These are phyloP conservation scores for Coniferiporia sulphurascens DNA, from an alignment of 1,284 basidiomycete species.

Conservation along the genomic window DNA sequence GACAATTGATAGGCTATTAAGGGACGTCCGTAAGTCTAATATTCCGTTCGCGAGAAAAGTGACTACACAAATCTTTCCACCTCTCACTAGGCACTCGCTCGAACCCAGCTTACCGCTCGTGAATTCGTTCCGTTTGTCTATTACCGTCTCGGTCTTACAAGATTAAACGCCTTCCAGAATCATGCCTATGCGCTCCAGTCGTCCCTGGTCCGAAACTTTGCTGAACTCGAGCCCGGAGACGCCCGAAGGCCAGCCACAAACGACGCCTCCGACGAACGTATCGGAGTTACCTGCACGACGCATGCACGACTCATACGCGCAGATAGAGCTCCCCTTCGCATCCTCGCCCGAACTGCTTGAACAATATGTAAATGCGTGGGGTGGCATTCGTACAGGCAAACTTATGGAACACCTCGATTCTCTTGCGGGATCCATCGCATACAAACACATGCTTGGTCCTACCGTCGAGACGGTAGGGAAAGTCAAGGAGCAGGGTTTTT, in stretches of 20 bases:
- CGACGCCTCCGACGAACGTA: slow-evolving; percentile 20
- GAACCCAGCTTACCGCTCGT: slow-evolving; percentile 54
- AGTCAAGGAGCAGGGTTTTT: slow-evolving; percentile 62
- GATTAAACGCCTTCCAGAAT: slow-evolving; percentile 31
- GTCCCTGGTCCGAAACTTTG: slow-evolving; percentile 56
- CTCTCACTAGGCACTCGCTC: slow-evolving; percentile 41
- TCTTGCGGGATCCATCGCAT: slow-evolving; percentile 76
- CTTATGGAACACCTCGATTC: slow-evolving; percentile 78
- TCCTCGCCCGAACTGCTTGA: slow-evolving; percentile 55
- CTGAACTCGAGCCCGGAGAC: slow-evolving; percentile 29
- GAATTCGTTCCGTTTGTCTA: slow-evolving; percentile 21
- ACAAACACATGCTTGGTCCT: slow-evolving; percentile 74
- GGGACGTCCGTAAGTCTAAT: slow-evolving; percentile 48
- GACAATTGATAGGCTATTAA: slow-evolving; percentile 53
- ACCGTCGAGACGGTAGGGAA: slow-evolving; percentile 46
- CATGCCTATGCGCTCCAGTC: slow-evolving; percentile 46
- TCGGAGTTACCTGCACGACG: slow-evolving; percentile 38
- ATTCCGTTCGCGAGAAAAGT: neutral
- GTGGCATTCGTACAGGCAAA: slow-evolving; percentile 66
- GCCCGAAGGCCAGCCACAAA: slow-evolving; percentile 16
- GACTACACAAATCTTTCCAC: neutral
- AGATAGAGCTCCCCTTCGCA: slow-evolving; percentile 58
- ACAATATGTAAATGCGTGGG: slow-evolving; percentile 63
- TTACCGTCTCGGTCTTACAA: neutral
- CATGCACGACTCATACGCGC: slow-evolving; percentile 70